Evolutionary conservation across 2,329 filamentous ascomycete genomes (phyloP).

Genomic region (Fusarium dimerum): DNA sequence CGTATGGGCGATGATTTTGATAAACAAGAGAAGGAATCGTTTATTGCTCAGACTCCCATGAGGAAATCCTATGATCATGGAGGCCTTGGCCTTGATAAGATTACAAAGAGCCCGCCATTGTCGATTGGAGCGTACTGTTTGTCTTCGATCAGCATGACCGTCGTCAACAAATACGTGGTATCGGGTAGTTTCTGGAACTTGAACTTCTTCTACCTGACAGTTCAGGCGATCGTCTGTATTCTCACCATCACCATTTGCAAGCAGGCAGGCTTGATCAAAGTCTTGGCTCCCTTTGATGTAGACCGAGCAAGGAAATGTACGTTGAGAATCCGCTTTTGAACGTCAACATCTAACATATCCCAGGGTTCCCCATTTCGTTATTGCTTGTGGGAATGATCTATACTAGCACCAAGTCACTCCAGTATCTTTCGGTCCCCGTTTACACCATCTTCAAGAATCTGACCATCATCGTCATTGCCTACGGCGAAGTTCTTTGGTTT

Average conservation of each 20-base stretch:
- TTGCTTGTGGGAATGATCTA: slow-evolving; percentile 99
- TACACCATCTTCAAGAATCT: slow-evolving; percentile 99
- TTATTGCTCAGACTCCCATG: slow-evolving; percentile 38
- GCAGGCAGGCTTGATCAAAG: slow-evolving; percentile 77
- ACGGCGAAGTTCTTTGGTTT: slow-evolving; percentile 98
- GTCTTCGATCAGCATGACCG: slow-evolving; percentile 98
- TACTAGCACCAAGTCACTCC: slow-evolving; percentile 91
- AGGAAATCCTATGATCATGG: slow-evolving; percentile 15
- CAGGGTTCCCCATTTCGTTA: slow-evolving; percentile 95
- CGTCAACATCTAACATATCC: slow-evolving; percentile 20
- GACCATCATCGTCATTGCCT: slow-evolving; percentile 97
- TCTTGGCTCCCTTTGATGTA: slow-evolving; percentile 76
- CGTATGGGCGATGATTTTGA: slow-evolving; percentile 64
- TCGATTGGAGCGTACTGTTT: slow-evolving; percentile 90
- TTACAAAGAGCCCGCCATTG: slow-evolving; percentile 75
- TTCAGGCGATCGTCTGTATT: slow-evolving; percentile 92
- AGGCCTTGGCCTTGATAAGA: slow-evolving; percentile 32
- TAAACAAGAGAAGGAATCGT: slow-evolving; percentile 54
- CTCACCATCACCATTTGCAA: slow-evolving; percentile 82
- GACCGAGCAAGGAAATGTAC: slow-evolving; percentile 92
- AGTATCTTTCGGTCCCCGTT: slow-evolving; percentile 95
- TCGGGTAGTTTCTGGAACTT: slow-evolving; percentile 91
- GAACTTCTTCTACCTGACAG: slow-evolving; percentile 89
- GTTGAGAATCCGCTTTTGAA: slow-evolving; percentile 28
- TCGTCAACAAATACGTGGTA: slow-evolving; percentile 99